phyloP scores from a whole-genome alignment of 352 stramenopile species.

The Pythium aristosporum region DNA sequence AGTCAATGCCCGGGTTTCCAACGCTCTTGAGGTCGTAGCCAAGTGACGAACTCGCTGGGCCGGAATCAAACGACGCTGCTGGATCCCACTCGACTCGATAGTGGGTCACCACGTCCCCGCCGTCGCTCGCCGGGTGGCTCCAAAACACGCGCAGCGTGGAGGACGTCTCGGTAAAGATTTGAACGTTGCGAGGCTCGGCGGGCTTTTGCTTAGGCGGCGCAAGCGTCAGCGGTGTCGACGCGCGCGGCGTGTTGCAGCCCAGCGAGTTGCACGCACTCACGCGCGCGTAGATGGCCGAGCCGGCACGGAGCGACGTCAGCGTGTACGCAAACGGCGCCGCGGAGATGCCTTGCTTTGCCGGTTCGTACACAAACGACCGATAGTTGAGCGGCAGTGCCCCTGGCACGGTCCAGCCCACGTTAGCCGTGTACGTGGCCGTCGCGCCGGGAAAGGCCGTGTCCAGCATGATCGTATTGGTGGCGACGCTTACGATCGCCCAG shows the following conservation, averaged over 20 bases:
- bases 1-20: slow-evolving; percentile 66
- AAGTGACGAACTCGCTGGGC: slow-evolving; percentile 60
- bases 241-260: slow-evolving; percentile 84
- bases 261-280: slow-evolving; percentile 90
- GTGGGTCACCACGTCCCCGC: slow-evolving; percentile 90
- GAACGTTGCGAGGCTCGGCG: slow-evolving; percentile 73
- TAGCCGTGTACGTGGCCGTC: slow-evolving; percentile 36
- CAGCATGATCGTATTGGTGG: slow-evolving; percentile 54
- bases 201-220: slow-evolving; percentile 87
- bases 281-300: slow-evolving; percentile 80
- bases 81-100: slow-evolving; percentile 96
- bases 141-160: slow-evolving; percentile 86
- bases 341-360: slow-evolving; percentile 1
- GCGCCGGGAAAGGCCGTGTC: slow-evolving; percentile 39
- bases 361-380: slow-evolving; percentile 40
- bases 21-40: slow-evolving; percentile 79
- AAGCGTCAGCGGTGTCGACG: slow-evolving; percentile 67
- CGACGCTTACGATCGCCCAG: slow-evolving; percentile 46
- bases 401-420: slow-evolving; percentile 66
- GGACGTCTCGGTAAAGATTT: slow-evolving; percentile 65
- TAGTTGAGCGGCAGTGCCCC: slow-evolving; percentile 54
- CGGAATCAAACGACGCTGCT: slow-evolving; percentile 79
- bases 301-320: slow-evolving; percentile 66
- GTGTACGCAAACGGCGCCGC: slow-evolving; percentile 41
- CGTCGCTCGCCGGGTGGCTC: slow-evolving; percentile 88